Base-by-base conservation (phyloP, 2,329 filamentous ascomycete species). In the Sclerotinia sclerotiorum region DNA sequence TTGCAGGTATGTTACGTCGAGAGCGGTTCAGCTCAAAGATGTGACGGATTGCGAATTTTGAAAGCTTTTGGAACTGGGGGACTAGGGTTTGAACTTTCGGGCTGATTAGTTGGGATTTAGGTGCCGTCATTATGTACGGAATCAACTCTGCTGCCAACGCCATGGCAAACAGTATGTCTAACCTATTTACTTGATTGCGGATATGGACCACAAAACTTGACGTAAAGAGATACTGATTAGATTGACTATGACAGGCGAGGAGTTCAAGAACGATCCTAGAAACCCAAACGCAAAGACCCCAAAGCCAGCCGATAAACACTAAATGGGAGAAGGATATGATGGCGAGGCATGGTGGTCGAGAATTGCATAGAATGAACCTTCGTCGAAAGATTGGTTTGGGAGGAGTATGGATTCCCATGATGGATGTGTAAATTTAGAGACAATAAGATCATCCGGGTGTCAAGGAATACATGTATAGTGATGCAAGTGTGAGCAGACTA, bases 251-350 rank as follows among this genome's bases (percentile, higher is more conserved):
- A 72, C 76, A 98, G 94, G 88, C 84, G 92, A 91, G 77, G 93
- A 98, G 84, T 97, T 87, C 88, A 96, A 94, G 89, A 96, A 97
- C 85, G 94, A 98, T 83, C 93, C 94, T 74, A 89, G 94, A 82
- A 97, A 97, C 87, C 89, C 88, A 74, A 83, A 84, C 66, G 77
- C 76, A 61, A 81, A 79, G 75, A 75, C 71, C 64, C 67, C 70
- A 64, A 76, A 75, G 71, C 63, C 74, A 51, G 72, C 72, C 17
- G 77, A 75, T 13, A 75, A 76, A 69, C 75, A 78, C 70, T 77
- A 75, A 72, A 73, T 32, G 48, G 44, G 32, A 29, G 29, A 44
- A 39, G 35, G 27, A 0, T 49, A 17, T n/a, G 27, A 21, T 55
- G 19, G 35, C 4, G 44, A 46, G 21, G 24, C 10, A 63, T 44